Percentiles rank a stretch among this genome's conserved stretches.
Conservation (phyloP, 768 basidiomycete species). For the Leucocoprinus sp. region DNA sequence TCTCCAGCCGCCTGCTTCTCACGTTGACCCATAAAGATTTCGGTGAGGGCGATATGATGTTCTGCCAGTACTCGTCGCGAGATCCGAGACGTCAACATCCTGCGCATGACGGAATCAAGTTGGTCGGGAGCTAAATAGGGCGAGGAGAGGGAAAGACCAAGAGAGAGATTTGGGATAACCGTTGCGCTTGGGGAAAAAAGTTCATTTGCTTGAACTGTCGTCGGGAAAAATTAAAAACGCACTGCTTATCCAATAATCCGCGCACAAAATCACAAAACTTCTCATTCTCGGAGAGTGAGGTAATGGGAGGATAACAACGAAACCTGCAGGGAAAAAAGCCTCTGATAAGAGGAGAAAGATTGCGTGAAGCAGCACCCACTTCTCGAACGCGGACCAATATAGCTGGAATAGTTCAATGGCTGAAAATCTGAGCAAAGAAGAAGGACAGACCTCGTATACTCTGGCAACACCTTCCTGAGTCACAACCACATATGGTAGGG, state of each 20-base stretch:
- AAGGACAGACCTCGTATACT: constrained; percentile 67
- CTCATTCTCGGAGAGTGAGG: constrained; percentile 65
- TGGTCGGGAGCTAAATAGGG: constrained; percentile 69
- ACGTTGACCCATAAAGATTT: constrained; percentile 34
- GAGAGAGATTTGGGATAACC: constrained; percentile 73
- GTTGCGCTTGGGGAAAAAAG: constrained; percentile 39
- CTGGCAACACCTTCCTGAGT: constrained; percentile 76
- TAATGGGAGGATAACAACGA: constrained; percentile 66
- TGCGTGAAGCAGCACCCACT: constrained; percentile 31
- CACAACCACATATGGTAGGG: constrained; percentile 79
- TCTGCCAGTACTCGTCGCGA: constrained; percentile 84
- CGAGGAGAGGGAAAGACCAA: constrained; percentile 81
- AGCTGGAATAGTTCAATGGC: constrained; percentile 37
- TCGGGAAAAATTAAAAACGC: constrained; percentile 18
- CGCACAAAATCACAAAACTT: constrained; percentile 69
- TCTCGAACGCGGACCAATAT: constrained; percentile 84
- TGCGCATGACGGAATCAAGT: constrained; percentile 80
- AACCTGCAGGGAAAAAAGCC: constrained; percentile 37
- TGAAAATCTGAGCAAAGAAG: not conserved
- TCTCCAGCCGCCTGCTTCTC: constrained; percentile 30
- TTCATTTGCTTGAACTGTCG: not conserved
- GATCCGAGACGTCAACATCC: constrained; percentile 88
- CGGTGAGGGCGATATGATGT: constrained; percentile 80
- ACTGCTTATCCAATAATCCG: constrained; percentile 70
- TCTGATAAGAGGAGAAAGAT: not conserved